phyloP scores from a whole-genome alignment of 768 basidiomycete species.

The Inosperma sp. region DNA sequence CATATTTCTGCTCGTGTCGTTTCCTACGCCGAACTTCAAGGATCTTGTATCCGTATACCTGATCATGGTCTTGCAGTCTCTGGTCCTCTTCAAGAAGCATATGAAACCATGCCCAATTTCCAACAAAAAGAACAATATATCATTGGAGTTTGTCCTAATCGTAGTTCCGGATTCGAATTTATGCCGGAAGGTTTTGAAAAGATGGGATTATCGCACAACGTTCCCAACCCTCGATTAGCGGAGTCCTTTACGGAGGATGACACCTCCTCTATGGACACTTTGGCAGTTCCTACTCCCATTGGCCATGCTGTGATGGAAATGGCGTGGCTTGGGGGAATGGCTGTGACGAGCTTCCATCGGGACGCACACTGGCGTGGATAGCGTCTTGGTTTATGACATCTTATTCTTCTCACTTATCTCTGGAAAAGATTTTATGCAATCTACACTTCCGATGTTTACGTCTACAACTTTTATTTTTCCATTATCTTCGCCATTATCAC shows the following conservation, averaged over 20 bases:
- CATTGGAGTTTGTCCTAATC: slow-evolving; percentile 58
- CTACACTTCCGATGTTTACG: too few species aligned
- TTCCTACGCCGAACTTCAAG: slow-evolving; percentile 63
- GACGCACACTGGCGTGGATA: slow-evolving; percentile 11
- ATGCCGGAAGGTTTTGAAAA: slow-evolving; percentile 72
- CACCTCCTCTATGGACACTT: slow-evolving; percentile 33
- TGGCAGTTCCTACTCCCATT: slow-evolving; percentile 46
- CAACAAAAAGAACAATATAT: slow-evolving; percentile 36
- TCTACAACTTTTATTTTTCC: too few species aligned
- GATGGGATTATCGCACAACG: slow-evolving; percentile 58
- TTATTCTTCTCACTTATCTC: slow-evolving; percentile 1
- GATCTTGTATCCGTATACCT: slow-evolving; percentile 70
- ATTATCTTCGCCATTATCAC: too few species aligned
- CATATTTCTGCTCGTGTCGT: slow-evolving; percentile 72
- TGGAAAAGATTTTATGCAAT: slow-evolving; percentile 1
- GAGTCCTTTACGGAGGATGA: slow-evolving; percentile 26
- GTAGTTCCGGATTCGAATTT: slow-evolving; percentile 70
- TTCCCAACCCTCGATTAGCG: slow-evolving; percentile 24
- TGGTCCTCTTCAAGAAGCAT: slow-evolving; percentile 53
- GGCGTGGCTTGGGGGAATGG: slow-evolving; percentile 51
- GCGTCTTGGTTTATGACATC: not conserved
- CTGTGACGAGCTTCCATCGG: slow-evolving; percentile 45
- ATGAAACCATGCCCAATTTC: slow-evolving; percentile 38
- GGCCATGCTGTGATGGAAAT: slow-evolving; percentile 53
- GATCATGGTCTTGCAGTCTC: slow-evolving; percentile 64